These are phyloP conservation scores for Aphanomyces astaci DNA, from an alignment of 352 stramenopile genomes.

Conservation along the genomic window DNA sequence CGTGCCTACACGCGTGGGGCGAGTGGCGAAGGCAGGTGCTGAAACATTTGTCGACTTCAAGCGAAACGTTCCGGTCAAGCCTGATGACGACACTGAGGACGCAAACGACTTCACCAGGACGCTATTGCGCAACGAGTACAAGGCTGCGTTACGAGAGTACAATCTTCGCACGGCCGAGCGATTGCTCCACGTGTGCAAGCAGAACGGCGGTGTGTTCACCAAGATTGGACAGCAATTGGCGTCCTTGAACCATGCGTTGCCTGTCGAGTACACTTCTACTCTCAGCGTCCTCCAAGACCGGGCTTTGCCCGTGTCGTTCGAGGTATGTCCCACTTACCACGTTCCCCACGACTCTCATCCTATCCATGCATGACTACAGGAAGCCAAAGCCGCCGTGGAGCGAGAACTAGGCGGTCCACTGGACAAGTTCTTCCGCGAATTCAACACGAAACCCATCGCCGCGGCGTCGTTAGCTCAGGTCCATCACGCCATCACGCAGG, in stretches of 20 bases:
- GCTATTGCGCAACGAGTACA: slow-evolving; percentile 39
- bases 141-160: slow-evolving; percentile 40
- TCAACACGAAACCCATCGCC: slow-evolving; percentile 90
- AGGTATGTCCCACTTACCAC: slow-evolving; percentile 26
- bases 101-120: background rate
- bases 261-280: slow-evolving; percentile 89
- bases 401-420: slow-evolving; percentile 52
- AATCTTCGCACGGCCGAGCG: slow-evolving; percentile 81
- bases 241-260: slow-evolving; percentile 94
- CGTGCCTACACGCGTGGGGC: background rate
- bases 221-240: slow-evolving; percentile 97
- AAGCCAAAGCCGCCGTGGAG: slow-evolving; percentile 44
- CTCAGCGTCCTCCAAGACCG: slow-evolving; percentile 89
- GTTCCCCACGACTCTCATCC: slow-evolving; percentile 34
- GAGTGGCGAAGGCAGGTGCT: slow-evolving; percentile 4
- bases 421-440: slow-evolving; percentile 83
- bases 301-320: slow-evolving; percentile 61
- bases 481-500: slow-evolving; percentile 84
- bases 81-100: background rate
- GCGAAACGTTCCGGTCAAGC: slow-evolving; percentile 1
- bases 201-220: slow-evolving; percentile 95
- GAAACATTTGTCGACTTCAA: slow-evolving; percentile 15
- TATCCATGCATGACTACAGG: background rate
- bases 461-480: slow-evolving; percentile 95
- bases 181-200: slow-evolving; percentile 85